Conservation (phyloP, 2,329 filamentous ascomycete genomes). For the Colletotrichum plurivorum region DNA sequence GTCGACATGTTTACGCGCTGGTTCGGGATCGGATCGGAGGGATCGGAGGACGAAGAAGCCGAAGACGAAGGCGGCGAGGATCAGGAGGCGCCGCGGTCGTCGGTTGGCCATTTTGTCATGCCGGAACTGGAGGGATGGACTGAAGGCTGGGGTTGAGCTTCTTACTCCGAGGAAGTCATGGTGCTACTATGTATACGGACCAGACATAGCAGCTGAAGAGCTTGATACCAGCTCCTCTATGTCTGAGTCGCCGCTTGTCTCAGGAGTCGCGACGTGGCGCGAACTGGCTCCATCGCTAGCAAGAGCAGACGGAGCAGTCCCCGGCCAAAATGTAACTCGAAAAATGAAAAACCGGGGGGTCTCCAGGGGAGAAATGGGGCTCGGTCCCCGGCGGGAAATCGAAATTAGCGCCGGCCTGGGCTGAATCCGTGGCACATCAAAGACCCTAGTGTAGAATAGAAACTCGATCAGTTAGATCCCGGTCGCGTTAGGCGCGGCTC, state of each 20-base stretch:
- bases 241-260: conserved; percentile 9
- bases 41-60: conserved; percentile 22
- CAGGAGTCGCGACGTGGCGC: conserved; percentile 28
- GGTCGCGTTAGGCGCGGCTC: too few relatives aligned
- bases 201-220: neutral
- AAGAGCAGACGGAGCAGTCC: neutral
- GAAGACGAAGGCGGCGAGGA: conserved; percentile 34
- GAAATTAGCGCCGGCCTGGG: too few relatives aligned
- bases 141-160: neutral
- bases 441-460: too few relatives aligned
- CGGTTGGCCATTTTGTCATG: conserved; percentile 40
- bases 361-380: neutral
- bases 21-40: conserved; percentile 5
- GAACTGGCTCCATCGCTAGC: conserved; percentile 1
- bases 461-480: too few relatives aligned
- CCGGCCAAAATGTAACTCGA: conserved; percentile 4
- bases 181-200: neutral
- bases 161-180: neutral
- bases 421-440: neutral
- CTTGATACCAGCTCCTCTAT: neutral
- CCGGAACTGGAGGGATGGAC: neutral
- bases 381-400: neutral
- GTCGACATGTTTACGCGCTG: conserved; percentile 21
- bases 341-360: neutral
- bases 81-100: conserved; percentile 37